Base-by-base conservation (phyloP, 1,139 yeast species). In the Suhomyces bribrorum region DNA sequence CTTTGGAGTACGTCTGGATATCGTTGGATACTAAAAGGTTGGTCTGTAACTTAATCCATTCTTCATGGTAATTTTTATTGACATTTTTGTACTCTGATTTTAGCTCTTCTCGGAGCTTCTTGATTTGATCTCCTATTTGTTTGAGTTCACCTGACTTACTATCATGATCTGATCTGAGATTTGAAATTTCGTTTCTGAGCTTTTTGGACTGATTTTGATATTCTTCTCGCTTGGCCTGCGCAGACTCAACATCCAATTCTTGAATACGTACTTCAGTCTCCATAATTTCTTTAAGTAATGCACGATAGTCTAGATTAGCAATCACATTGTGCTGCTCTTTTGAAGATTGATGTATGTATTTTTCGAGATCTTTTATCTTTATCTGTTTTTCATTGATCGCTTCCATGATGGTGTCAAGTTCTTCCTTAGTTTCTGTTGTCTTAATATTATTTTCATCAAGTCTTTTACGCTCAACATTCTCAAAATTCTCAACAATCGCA, bases 121-220 rank as follows among this genome's bases (percentile, higher is more conserved):
- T 65, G 6, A 85, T 73, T 54, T 89, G 96, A 49, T 82, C 88
- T 37, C 82, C 80, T 46, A 92, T 70, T 54, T 92, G 97, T 45
- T 82, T 81, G 28, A 87, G 75, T 60, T 92, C 97, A 23, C 98
- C 99, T 26, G 80, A 61, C 50, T 81, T 83, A 17, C 90, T 83
- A 5, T 96, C 87, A 50, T 85, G 81, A 35, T 78, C 76, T 0
- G 90, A 73, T 43, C 83, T 83, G 34, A 87, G 61, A 8, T 62
- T 61, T 7, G 87, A 73, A 37, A 83, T 78, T 27, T 67, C 60
- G 8, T 69, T 68, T 39, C 92, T 75, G 27, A 92, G 63, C 14
- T 57, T 50, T 32, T 64, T 62, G 1, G 92, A 77, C 38, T 79
- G 75, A 16, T 69, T 64, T 46, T 86, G 84, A 55, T 84, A 92